These are phyloP conservation scores for Alternaria postmessia DNA, from an alignment of 2,329 filamentous ascomycete genomes.

Conservation along the genomic window DNA sequence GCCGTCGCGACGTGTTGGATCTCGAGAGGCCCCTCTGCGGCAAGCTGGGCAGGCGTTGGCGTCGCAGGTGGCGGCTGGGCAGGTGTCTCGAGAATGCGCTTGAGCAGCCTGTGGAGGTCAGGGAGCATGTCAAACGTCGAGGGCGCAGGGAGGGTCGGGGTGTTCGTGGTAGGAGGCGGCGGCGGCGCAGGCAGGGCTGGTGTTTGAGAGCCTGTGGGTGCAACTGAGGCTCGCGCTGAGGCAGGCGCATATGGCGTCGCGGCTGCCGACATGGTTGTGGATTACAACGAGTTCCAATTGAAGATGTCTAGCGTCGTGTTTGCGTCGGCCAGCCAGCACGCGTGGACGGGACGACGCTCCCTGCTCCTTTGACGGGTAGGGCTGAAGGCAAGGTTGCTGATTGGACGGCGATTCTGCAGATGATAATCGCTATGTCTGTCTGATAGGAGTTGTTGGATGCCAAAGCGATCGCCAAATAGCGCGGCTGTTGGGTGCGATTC, in stretches of 20 bases:
- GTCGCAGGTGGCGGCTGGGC: conserved; percentile 42
- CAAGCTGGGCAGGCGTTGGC: conserved; percentile 34
- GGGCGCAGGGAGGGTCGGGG: conserved; percentile 74
- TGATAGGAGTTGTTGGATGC: conserved; percentile 7
- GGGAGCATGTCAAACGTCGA: conserved; percentile 87
- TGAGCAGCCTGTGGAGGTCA: conserved; percentile 78
- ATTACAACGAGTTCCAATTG: conserved; percentile 9
- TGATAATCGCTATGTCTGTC: conserved; percentile 10
- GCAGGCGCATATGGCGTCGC: conserved; percentile 44
- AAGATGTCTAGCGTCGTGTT: conserved; percentile 30
- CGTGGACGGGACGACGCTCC: conserved; percentile 28
- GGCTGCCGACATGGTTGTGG: conserved; percentile 43
- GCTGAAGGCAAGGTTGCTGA: conserved; percentile 21
- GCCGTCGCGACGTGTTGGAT: conserved; percentile 82
- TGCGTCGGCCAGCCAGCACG: conserved; percentile 13
- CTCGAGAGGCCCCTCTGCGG: conserved; percentile 57
- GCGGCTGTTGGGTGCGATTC: conserved; percentile 15
- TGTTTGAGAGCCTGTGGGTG: conserved; percentile 43
- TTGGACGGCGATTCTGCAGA: conserved; percentile 22
- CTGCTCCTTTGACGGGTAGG: conserved; percentile 25
- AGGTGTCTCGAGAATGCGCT: conserved; percentile 69
- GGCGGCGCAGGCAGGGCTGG: conserved; percentile 29
- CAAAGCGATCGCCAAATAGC: conserved; percentile 15
- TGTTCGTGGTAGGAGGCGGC: conserved; percentile 38
- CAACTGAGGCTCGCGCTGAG: conserved; percentile 43